Conservation (phyloP, 2,329 filamentous ascomycete species). For the Diaporthe nobilis region DNA sequence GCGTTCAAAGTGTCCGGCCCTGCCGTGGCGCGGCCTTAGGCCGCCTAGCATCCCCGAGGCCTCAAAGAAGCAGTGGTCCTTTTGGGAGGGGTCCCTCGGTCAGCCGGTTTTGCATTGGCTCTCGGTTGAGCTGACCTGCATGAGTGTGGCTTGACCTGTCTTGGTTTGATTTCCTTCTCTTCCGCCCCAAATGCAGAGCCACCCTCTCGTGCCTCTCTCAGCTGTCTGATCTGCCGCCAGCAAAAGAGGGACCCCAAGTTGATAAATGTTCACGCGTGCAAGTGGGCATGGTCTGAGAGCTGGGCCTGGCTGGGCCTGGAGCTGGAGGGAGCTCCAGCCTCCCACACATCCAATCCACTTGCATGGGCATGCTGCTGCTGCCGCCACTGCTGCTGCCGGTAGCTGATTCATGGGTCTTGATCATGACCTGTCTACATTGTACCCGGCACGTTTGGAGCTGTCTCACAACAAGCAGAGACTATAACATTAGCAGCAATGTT, state of each 20-base stretch:
- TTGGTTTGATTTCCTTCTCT: background rate
- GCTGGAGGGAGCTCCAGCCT: background rate
- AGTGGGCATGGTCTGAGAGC: background rate
- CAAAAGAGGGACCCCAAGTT: background rate
- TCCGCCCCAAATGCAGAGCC: too few relatives aligned
- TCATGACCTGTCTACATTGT: background rate
- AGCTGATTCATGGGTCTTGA: conserved; percentile 19
- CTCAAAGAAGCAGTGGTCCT: conserved; percentile 10
- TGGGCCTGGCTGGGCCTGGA: background rate
- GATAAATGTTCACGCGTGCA: background rate
- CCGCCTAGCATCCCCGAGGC: conserved; percentile 1
- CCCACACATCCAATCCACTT: background rate
- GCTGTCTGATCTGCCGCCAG: background rate
- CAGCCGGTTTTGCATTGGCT: background rate
- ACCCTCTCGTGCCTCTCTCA: background rate
- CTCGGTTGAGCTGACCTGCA: background rate
- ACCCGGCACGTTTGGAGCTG: background rate
- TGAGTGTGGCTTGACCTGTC: background rate
- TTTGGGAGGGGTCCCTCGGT: background rate
- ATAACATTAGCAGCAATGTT: too few relatives aligned
- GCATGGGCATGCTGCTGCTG: conserved; percentile 1
- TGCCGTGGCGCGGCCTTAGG: conserved; percentile 27
- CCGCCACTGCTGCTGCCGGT: conserved; percentile 10
- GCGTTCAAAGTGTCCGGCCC: conserved; percentile 9
- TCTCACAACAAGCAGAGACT: background rate